Evolutionary conservation across 2,329 filamentous ascomycete species (phyloP), one percentile per base, ranked within the genome.

Genomic region (Pseudogymnoascus sp.): DNA sequence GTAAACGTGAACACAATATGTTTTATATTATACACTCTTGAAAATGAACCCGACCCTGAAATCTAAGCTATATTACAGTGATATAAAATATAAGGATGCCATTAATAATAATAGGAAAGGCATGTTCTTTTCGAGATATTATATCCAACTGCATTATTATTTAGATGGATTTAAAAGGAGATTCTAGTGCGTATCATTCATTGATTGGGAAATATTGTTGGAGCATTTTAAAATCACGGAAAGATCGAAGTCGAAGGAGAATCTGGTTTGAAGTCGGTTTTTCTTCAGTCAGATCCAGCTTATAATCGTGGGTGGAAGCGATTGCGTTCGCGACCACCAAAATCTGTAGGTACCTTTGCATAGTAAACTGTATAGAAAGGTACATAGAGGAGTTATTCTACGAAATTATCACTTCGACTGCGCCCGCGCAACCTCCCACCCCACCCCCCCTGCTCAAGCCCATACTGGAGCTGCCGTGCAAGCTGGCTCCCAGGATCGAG

Each of bases 1-100:
- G 6, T 67, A 65, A 61, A 58, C 65, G 21, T 59, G 33, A 57
- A 30, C 26, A 19, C 5, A 30, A 30, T 52, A 30, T 18, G 5
- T 9, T 10, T 12, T 8, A 18, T 13, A 30, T 12, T 18, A 52
- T 52, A 4, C 41, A 6, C 41, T 8, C 23, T 30, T 52, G 23
- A 52, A 52, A 13, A n/a, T 18, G 9, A 28, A 52, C 2, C 2
- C 3, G 13, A 26, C 9, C 1, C 8, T 7, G 9, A 9, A 30
- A 52, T 9, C 2, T 33, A 52, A 48, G 28, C 5, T 26, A 19
- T 48, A 48, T 13, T 23, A 23, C 9, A n/a, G 12, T 45, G 8
- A 3, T 23, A 23, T 7, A 23, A 13, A 21, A n/a, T 23, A 41
- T 10, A 37, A 18, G 2, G 10, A 15, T 8, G 10, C 34, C 13